Conservation (phyloP, 106 monocot genomes). For the Dactylorhiza incarnata region DNA sequence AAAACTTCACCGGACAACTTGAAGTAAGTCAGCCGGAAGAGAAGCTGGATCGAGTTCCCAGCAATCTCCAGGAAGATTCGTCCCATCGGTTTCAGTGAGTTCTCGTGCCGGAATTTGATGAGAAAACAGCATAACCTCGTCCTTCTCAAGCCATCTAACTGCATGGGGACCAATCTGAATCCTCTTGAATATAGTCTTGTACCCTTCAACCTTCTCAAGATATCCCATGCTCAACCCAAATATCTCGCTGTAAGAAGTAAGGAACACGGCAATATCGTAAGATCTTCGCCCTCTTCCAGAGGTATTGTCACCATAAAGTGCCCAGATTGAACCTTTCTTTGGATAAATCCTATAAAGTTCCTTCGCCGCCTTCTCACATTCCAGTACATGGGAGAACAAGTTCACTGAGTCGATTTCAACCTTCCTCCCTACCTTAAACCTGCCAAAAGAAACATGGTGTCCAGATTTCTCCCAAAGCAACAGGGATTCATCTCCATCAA, state of each 20-base stretch:
- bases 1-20: conserved; percentile 10
- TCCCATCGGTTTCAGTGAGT: conserved; percentile 34
- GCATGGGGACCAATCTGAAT: conserved; percentile 59
- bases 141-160: conserved; percentile 54
- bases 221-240: conserved; percentile 71
- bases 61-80: conserved; percentile 49
- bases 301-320: conserved; percentile 40
- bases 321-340: conserved; percentile 87
- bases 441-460: conserved; percentile 52
- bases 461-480: conserved; percentile 41
- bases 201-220: conserved; percentile 87
- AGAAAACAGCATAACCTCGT: conserved; percentile 48
- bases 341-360: conserved; percentile 84
- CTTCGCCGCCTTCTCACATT: conserved; percentile 55
- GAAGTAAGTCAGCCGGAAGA: conserved; percentile 48
- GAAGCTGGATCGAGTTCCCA: conserved; percentile 99
- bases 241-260: conserved; percentile 65
- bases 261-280: conserved; percentile 66
- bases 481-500: conserved; percentile 15
- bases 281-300: conserved; percentile 22
- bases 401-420: conserved; percentile 62
- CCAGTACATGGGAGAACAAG: conserved; percentile 74
- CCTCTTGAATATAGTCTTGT: conserved; percentile 76
- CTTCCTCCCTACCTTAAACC: conserved; percentile 59
- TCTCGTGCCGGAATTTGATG: conserved; percentile 84